phyloP scores from a whole-genome alignment of 2,329 filamentous ascomycete species.

The Pseudodiploospora longispora region DNA sequence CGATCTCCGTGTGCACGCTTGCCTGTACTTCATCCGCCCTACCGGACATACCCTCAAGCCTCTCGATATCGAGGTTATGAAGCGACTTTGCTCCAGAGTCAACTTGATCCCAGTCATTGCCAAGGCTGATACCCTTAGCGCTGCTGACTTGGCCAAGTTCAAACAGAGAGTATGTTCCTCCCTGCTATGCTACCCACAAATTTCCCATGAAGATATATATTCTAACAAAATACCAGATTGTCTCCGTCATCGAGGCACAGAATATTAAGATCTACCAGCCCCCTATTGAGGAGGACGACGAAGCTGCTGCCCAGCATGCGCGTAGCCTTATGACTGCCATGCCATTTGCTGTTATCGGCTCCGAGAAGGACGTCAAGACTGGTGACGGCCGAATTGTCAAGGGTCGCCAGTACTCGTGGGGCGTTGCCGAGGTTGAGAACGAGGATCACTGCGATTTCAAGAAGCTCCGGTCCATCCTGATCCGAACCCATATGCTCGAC shows the following conservation, averaged over 20 bases:
- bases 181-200: background rate
- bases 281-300: constrained; percentile 95
- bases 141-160: constrained; percentile 82
- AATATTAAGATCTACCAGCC: constrained; percentile 99
- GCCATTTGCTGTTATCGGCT: constrained; percentile 98
- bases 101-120: constrained; percentile 98
- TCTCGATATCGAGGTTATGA: constrained; percentile 99
- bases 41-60: constrained; percentile 98
- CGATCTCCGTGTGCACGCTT: constrained; percentile 95
- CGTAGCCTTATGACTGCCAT: constrained; percentile 92
- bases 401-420: constrained; percentile 98
- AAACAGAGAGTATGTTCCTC: constrained; percentile 72
- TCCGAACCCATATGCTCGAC: constrained; percentile 99
- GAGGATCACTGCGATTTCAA: constrained; percentile 99
- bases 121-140: constrained; percentile 96
- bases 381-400: constrained; percentile 94
- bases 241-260: constrained; percentile 92
- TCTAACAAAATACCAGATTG: constrained; percentile 55
- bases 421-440: constrained; percentile 98
- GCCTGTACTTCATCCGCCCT: constrained; percentile 97
- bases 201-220: background rate
- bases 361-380: constrained; percentile 98
- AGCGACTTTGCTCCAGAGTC: constrained; percentile 93
- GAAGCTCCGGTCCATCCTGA: constrained; percentile 97
- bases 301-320: constrained; percentile 89